Evolutionary conservation across 768 basidiomycete species (phyloP), one percentile per base, ranked within the genome.

Genomic region (Chalciporus piperatus): DNA sequence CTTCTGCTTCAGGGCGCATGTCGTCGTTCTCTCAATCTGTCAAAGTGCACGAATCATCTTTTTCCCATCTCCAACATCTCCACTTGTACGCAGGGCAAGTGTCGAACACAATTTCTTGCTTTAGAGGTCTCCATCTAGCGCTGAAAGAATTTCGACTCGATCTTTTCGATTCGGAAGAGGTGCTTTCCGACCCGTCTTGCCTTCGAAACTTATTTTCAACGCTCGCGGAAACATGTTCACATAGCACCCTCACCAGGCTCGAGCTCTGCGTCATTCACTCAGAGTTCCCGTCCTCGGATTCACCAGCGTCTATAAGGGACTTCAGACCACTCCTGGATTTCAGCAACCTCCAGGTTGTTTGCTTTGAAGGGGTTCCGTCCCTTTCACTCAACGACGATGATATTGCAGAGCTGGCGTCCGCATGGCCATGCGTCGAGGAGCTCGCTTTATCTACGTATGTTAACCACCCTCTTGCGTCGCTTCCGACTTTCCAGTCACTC

Each of bases 401-500:
- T 28, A 53, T 65, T 1, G 28, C 48, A 11, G 48, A 54, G 42
- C 35, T 68, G 0, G 57, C 54, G 1, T 50, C 45, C 4, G 52
- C 55, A 0, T 65, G 66, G 64, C 60, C 66, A n/a, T 12, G 45
- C 6, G 28, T 68, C 0, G 52, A 65, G 42, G 48, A 50, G 3
- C 64, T 65, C 20, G 35, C 43, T 2, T 54, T 68, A 22, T 44
- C 58, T 9, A 57, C 60, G 6, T 65, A 40, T 25, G 54, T 53
- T 37, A 28, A 56, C 12, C 52, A 56, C 33, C 50, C 52, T 5
- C 3, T 22, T 2, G 55, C 54, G 3, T 45, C 63, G 28, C 40
- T 65, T 1, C 66, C 66, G 0, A 68, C 66, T 1, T 25, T 63
- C 9, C 54, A 30, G 12, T 56, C 60, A 0, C 53, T 68, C 28